Conservation (phyloP, 2,329 filamentous ascomycete genomes). For the Ophiostoma piceae region DNA sequence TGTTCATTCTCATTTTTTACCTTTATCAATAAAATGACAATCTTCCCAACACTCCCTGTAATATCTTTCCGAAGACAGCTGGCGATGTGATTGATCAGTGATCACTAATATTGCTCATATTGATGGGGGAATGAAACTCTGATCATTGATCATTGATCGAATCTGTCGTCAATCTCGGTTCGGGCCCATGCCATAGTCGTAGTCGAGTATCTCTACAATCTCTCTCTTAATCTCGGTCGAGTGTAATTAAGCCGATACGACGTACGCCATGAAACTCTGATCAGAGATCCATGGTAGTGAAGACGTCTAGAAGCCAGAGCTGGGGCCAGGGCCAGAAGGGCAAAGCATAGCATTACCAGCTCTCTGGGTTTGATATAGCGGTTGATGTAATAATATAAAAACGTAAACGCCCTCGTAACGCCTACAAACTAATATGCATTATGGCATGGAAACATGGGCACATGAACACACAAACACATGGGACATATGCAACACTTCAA, state of each 20-base stretch:
- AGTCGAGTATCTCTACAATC: background rate
- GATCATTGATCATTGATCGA: conserved; percentile 6
- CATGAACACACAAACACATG: background rate
- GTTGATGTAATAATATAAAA: background rate
- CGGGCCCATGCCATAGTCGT: background rate
- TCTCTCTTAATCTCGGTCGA: background rate
- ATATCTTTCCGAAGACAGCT: background rate
- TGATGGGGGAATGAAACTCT: background rate
- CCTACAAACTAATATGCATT: background rate
- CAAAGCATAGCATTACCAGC: background rate
- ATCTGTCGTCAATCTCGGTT: conserved; percentile 6
- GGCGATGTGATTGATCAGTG: background rate
- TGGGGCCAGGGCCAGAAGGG: background rate
- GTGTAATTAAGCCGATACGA: background rate
- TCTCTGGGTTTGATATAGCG: background rate
- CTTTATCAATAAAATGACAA: too few relatives aligned
- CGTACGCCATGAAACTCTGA: background rate
- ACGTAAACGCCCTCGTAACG: background rate
- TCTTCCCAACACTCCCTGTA: too few relatives aligned
- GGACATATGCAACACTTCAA: background rate
- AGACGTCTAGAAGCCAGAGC: background rate
- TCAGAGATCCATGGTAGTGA: background rate
- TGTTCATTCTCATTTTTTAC: too few relatives aligned
- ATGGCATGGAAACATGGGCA: background rate
- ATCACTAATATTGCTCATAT: background rate